Evolutionary conservation across 148 eudicot species (phyloP), one percentile per base, ranked within the genome.

Genomic region (Chenopodium suecicum): DNA sequence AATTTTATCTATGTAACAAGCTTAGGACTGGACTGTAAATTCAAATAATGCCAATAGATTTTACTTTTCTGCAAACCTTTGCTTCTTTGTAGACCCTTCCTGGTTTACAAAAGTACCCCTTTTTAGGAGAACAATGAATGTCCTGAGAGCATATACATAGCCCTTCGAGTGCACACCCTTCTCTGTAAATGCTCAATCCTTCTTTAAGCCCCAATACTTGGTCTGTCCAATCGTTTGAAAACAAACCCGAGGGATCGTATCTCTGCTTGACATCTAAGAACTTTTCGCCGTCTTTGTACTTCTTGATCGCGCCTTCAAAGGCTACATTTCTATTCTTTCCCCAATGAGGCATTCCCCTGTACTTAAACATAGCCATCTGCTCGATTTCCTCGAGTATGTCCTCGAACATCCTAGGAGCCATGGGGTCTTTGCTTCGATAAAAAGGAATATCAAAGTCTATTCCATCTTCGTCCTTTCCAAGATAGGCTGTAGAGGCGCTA

Each of bases 301-400:
- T 95, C 1, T 85, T 81, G 37, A 91, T 87, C 6, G 70, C 97
- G 12, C 89, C 93, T 9, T 84, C 73, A 41, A 95, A 93, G 0
- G 94, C 98, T 76, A 93, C 37, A 62, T 93, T 93, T 10, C 98
- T 82, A 70, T 95, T 95, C 86, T 95, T 95, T 4, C 98, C 98
- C 98, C 98, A 95, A 17, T 95, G 98, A 11, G 98, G 98, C 19
- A 88, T 11, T 17, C 88, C 98, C 41, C 83, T 86, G 48, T 95
- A 95, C 83, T 95, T 95, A 75, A 91, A 91, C 32, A 92, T 12
- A 0, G 91, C 98, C 70, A 95, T 87, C 56, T 95, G 98, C 73
- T 95, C 98, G 1, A 93, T 85, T 79, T 95, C 98, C 62, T 95
- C 97, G 0, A 95, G 81, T 75, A 93, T 73, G 73, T 91, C 94